These are phyloP conservation scores for Bretziella fagacearum DNA, from an alignment of 2,329 filamentous ascomycete species.

Conservation along the genomic window DNA sequence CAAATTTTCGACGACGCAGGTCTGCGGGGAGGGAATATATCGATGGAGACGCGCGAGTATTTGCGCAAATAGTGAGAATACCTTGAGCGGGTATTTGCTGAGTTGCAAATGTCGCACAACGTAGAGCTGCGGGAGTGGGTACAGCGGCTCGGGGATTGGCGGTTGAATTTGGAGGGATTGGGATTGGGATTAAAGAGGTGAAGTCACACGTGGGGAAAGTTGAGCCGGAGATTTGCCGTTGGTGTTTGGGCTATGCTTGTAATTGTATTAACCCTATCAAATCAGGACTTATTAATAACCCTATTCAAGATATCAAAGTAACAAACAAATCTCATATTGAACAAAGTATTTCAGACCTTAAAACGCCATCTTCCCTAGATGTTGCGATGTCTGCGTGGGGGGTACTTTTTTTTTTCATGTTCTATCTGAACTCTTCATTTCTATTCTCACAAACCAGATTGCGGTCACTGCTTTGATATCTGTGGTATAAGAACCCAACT, in stretches of 20 bases:
- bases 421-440: background rate
- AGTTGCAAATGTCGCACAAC: background rate
- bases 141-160: background rate
- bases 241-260: background rate
- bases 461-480: background rate
- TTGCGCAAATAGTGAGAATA: background rate
- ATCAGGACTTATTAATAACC: background rate
- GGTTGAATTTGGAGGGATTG: background rate
- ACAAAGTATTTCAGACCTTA: background rate
- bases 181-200: background rate
- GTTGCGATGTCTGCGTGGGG: background rate
- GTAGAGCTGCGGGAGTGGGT: background rate
- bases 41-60: too few relatives aligned
- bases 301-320: too few relatives aligned
- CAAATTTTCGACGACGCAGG: too few relatives aligned
- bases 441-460: background rate
- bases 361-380: background rate
- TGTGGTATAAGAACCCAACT: background rate
- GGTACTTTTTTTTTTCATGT: background rate
- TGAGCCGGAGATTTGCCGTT: background rate
- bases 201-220: conserved; percentile 1
- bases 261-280: background rate
- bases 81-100: conserved; percentile 1
- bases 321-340: too few relatives aligned
- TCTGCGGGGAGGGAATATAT: too few relatives aligned